A percentile compares a stretch with the other conserved stretches of the same genome.
Evolutionary conservation across 2,329 filamentous ascomycete genomes (phyloP).

Genomic region (Fusarium tricinctum): DNA sequence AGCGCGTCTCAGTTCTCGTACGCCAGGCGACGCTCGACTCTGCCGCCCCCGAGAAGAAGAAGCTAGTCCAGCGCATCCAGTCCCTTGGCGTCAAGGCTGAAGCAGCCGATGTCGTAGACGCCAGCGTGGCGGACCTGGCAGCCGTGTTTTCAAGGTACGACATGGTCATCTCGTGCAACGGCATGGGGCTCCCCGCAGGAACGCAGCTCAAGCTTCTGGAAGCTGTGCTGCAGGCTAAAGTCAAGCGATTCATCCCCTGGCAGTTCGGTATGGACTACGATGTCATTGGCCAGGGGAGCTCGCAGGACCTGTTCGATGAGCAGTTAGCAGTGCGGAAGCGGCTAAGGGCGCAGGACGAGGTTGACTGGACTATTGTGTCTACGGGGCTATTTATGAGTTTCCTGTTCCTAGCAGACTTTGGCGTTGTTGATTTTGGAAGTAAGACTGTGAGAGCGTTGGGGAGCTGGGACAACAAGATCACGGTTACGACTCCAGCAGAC

Average conservation of each 20-base stretch:
- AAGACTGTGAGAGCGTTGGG: slow-evolving; percentile 68
- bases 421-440: slow-evolving; percentile 67
- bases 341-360: slow-evolving; percentile 62
- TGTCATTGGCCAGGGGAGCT: slow-evolving; percentile 67
- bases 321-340: slow-evolving; percentile 70
- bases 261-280: slow-evolving; percentile 83
- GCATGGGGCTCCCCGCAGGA: slow-evolving; percentile 68
- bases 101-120: slow-evolving; percentile 60
- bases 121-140: slow-evolving; percentile 56
- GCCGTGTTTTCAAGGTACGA: slow-evolving; percentile 62
- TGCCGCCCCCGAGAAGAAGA: slow-evolving; percentile 55
- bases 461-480: slow-evolving; percentile 72
- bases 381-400: slow-evolving; percentile 80
- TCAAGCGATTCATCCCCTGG: slow-evolving; percentile 75
- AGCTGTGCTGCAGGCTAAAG: slow-evolving; percentile 66
- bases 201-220: slow-evolving; percentile 70
- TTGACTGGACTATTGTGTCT: slow-evolving; percentile 75
- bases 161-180: slow-evolving; percentile 71
- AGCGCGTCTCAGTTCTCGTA: slow-evolving; percentile 66
- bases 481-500: slow-evolving; percentile 72
- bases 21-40: slow-evolving; percentile 63
- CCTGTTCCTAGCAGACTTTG: slow-evolving; percentile 73
- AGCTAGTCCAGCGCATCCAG: slow-evolving; percentile 53
- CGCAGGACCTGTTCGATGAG: slow-evolving; percentile 77
- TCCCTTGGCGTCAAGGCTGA: slow-evolving; percentile 59